Percentiles rank a stretch among this genome's conserved stretches.
Evolutionary conservation across 495 filamentous ascomycete genomes (phyloP).

Genomic region (Aspergillus biplanus): DNA sequence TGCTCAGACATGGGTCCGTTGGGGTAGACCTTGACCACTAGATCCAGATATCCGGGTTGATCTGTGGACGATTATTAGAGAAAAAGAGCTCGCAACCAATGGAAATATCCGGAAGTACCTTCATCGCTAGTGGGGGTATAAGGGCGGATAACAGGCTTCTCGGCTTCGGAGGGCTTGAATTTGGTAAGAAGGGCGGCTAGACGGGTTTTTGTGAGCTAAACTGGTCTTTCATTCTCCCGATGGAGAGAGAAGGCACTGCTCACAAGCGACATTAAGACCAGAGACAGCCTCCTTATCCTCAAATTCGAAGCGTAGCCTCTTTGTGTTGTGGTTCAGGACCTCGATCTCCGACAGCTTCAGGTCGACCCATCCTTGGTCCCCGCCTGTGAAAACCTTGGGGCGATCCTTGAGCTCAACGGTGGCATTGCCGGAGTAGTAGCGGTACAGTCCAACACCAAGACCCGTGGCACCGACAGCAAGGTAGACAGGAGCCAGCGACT

Average conservation of each 20-base stretch:
- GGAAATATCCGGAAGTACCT: conserved; percentile 49
- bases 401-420: conserved; percentile 43
- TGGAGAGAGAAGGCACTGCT: conserved; percentile 21
- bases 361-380: conserved; percentile 82
- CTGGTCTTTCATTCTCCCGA: not conserved
- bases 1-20: conserved; percentile 89
- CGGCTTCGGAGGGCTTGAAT: conserved; percentile 73
- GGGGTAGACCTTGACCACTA: conserved; percentile 89
- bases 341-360: conserved; percentile 80
- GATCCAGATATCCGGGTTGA: conserved; percentile 76
- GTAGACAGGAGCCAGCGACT: conserved; percentile 46
- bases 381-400: conserved; percentile 71
- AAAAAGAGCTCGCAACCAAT: not conserved
- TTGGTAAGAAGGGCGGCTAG: conserved; percentile 81
- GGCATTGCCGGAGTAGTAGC: conserved; percentile 41
- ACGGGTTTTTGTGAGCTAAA: conserved; percentile 18
- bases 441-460: conserved; percentile 47
- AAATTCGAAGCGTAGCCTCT: conserved; percentile 80
- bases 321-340: conserved; percentile 84
- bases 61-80: conserved; percentile 43
- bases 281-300: conserved; percentile 83
- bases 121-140: conserved; percentile 93
- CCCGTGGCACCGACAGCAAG: conserved; percentile 46
- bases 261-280: conserved; percentile 77
- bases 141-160: conserved; percentile 84